Base-by-base conservation (phyloP, 495 filamentous ascomycete species). In the Aspergillus carlsbadensis region DNA sequence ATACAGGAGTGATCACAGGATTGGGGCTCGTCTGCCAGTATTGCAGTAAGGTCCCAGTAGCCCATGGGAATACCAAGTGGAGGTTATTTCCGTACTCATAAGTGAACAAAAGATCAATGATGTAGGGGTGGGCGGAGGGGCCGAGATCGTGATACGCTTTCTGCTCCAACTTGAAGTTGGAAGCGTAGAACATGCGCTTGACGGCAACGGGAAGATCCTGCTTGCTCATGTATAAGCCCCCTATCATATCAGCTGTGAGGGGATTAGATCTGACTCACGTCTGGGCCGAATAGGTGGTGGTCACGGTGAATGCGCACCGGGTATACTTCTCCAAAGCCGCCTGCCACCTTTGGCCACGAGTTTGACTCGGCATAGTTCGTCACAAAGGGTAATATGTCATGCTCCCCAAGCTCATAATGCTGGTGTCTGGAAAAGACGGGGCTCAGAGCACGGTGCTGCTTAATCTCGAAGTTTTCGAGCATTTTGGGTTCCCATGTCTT, bases 31-130 rank as follows among this genome's bases (percentile, higher is more conserved):
- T 8, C 10, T 20, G 18, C 66, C 60, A 65, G 33, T 62, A 70
- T 10, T 56, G 11, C 18, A 55, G 47, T 10, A 70, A 42, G 34
- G 61, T 70, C 21, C 52, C 57, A 51, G 65, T 35, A 6, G 67
- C 67, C 34, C 46, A 67, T 14, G 60, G 65, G 39, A 70, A 68
- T 31, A 70, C 45, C 48, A 69, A 59, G 18, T 61, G 62, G 33
- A 56, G 60, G 14, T 47, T 41, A 0, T 24, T 41, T 13, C 36
- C 17, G 15, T 42, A 17, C 2, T 33, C 35, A 29, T 49, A 59
- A 14, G 51, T 59, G 17, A 33, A 59, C n/a, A 54, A 45, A 1
- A 54, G 42, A 10, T 41, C 45, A 15, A 59, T 37, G 6, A 59
- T 10, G 17, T 59, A 50, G 7, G 26, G 26, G 15, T 54, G 14